Evolutionary conservation across 805 yeast genomes (phyloP).

Genomic region (Saccharomyces eubayanus): DNA sequence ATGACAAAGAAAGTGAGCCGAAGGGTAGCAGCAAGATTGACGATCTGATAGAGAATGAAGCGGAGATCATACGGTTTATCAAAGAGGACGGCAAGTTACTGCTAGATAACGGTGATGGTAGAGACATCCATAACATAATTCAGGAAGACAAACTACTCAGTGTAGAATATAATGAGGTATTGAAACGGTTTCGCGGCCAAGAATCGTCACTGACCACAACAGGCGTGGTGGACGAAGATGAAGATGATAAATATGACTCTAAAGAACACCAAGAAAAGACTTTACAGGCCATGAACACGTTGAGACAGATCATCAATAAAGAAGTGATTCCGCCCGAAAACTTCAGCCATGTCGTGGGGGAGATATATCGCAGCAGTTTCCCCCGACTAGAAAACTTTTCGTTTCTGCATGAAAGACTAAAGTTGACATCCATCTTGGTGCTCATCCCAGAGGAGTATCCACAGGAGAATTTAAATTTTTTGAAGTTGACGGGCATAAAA

Average conservation of each 20-base stretch:
- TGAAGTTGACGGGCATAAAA: slow-evolving; percentile 50
- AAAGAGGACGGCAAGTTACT: slow-evolving; percentile 8
- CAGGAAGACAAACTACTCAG: slow-evolving; percentile 11
- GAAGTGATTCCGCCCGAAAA: slow-evolving; percentile 69
- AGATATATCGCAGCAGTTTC: slow-evolving; percentile 80
- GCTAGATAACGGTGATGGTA: slow-evolving; percentile 9
- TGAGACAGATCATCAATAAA: not conserved
- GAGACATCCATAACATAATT: slow-evolving; percentile 13
- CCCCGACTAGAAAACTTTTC: slow-evolving; percentile 78
- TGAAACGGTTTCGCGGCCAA: slow-evolving; percentile 10
- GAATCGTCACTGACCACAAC: slow-evolving; percentile 1
- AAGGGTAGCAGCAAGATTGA: slow-evolving; percentile 33
- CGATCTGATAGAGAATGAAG: slow-evolving; percentile 34
- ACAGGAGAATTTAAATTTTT: slow-evolving; percentile 56
- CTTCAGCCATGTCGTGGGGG: slow-evolving; percentile 72
- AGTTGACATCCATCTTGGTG: slow-evolving; percentile 68
- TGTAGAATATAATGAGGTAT: slow-evolving; percentile 11
- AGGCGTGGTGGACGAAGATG: slow-evolving; percentile 17
- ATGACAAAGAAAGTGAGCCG: not conserved
- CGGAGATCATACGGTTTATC: slow-evolving; percentile 10
- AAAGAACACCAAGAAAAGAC: slow-evolving; percentile 19
- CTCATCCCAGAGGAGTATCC: slow-evolving; percentile 92
- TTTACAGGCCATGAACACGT: slow-evolving; percentile 1
- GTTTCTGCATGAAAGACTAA: slow-evolving; percentile 49
- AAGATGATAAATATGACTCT: slow-evolving; percentile 17